Evolutionary conservation across 192 early-diverging fungal genomes (phyloP).

Genomic region (Thamnidium elegans): DNA sequence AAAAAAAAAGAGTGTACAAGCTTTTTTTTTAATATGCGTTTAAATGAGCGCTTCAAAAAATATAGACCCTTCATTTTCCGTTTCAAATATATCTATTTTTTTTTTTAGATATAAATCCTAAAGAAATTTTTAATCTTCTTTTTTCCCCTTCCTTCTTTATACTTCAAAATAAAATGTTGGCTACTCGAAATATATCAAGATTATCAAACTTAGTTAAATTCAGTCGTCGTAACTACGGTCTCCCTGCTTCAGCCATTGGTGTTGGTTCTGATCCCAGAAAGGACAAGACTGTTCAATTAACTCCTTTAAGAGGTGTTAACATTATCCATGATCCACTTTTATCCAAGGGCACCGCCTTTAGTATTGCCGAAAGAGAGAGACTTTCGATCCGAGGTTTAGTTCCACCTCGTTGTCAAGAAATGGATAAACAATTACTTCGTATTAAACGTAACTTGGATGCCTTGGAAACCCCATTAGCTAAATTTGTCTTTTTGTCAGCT

Average conservation of each 20-base stretch:
- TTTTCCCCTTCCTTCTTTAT: too few species aligned
- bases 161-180: too few species aligned
- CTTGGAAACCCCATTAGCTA: conserved; percentile 46
- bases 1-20: too few species aligned
- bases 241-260: conserved; percentile 11
- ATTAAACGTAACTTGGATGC: conserved; percentile 50
- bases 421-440: conserved; percentile 55
- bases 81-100: too few species aligned
- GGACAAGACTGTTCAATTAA: conserved; percentile 34
- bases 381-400: conserved; percentile 53
- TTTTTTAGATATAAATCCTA: too few species aligned
- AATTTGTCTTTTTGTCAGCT: conserved; percentile 52
- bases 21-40: too few species aligned
- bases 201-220: too few species aligned
- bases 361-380: conserved; percentile 47
- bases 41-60: too few species aligned
- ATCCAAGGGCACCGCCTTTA: conserved; percentile 53
- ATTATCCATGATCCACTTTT: conserved; percentile 52
- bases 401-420: conserved; percentile 51
- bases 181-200: too few species aligned
- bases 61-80: too few species aligned
- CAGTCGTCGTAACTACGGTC: conserved; percentile 4
- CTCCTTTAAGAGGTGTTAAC: conserved; percentile 41
- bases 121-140: too few species aligned
- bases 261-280: conserved; percentile 31